Evolutionary conservation across 768 basidiomycete genomes (phyloP).

Genomic region (Cubamyces lactineus): DNA sequence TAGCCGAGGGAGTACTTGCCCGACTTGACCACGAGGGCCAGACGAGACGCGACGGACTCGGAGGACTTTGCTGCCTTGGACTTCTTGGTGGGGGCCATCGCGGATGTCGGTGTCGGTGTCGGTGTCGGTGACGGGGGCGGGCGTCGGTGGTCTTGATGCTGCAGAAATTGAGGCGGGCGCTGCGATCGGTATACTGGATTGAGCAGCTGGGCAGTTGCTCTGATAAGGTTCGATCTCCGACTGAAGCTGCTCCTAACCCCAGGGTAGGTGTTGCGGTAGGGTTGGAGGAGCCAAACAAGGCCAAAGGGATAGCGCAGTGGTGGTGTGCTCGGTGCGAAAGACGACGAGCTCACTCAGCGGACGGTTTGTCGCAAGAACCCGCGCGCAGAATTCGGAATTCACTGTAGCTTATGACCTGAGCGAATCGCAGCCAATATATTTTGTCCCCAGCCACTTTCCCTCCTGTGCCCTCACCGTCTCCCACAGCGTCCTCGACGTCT

Average conservation of each 20-base stretch:
- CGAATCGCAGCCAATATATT: conserved; percentile 22
- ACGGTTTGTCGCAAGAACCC: not conserved
- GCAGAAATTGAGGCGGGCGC: conserved; percentile 19
- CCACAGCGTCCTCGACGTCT: conserved; percentile 9
- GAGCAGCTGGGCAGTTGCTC: conserved; percentile 34
- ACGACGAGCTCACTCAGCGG: conserved; percentile 9
- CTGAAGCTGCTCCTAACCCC: conserved; percentile 24
- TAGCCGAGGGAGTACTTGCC: conserved; percentile 97
- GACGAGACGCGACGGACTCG: conserved; percentile 91
- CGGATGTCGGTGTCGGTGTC: conserved; percentile 26
- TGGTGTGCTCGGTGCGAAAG: conserved; percentile 21
- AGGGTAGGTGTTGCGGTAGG: conserved; percentile 6
- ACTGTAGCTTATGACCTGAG: conserved; percentile 5
- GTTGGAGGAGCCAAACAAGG: conserved; percentile 19
- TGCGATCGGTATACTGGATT: conserved; percentile 18
- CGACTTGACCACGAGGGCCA: conserved; percentile 97
- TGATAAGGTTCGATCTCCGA: conserved; percentile 26
- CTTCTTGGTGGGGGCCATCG: conserved; percentile 96
- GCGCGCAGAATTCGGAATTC: conserved; percentile 22
- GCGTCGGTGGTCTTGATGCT: conserved; percentile 29
- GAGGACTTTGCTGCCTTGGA: conserved; percentile 91
- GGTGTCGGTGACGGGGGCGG: conserved; percentile 23
- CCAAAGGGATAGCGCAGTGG: conserved; percentile 22
- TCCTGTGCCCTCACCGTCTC: conserved; percentile 11
- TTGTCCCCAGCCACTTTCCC: conserved; percentile 9